These are phyloP conservation scores for Trypanosoma platydactyli DNA, from an alignment of 208 protist species.

Conservation along the genomic window DNA sequence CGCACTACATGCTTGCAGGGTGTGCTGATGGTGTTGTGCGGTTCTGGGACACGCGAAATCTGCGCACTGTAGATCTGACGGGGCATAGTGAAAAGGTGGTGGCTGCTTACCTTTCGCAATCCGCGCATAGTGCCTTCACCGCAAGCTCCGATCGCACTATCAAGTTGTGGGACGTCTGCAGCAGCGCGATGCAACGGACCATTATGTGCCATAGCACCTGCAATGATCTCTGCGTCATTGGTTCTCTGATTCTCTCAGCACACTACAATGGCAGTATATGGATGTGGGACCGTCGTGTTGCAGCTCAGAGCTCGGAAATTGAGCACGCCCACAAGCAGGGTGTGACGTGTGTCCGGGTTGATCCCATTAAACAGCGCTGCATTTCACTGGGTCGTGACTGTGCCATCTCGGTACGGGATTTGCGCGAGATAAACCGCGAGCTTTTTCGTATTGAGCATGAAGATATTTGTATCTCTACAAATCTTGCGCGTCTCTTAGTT, in stretches of 20 bases:
- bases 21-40: slow-evolving; percentile 68
- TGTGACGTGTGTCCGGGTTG: slow-evolving; percentile 62
- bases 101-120: slow-evolving; percentile 54
- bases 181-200: slow-evolving; percentile 39
- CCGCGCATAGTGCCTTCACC: slow-evolving; percentile 57
- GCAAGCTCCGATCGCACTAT: slow-evolving; percentile 72
- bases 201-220: slow-evolving; percentile 56
- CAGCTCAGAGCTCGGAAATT: slow-evolving; percentile 29
- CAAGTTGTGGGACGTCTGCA: slow-evolving; percentile 70
- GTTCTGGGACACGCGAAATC: slow-evolving; percentile 59
- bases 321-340: slow-evolving; percentile 45
- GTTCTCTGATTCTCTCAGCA: slow-evolving; percentile 55
- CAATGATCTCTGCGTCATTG: slow-evolving; percentile 61
- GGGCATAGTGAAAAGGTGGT: slow-evolving; percentile 73
- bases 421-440: slow-evolving; percentile 42
- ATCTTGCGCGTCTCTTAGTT: slow-evolving; percentile 57
- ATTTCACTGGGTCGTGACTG: slow-evolving; percentile 69
- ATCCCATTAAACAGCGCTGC: slow-evolving; percentile 35
- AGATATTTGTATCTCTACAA: slow-evolving; percentile 44
- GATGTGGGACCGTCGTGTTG: slow-evolving; percentile 59
- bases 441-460: slow-evolving; percentile 36
- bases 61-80: slow-evolving; percentile 56
- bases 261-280: slow-evolving; percentile 73
- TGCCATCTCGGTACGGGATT: slow-evolving; percentile 53
- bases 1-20: slow-evolving; percentile 59